phyloP scores from a whole-genome alignment of 192 early-diverging fungal genomes.

The Coemansia javaensis region DNA sequence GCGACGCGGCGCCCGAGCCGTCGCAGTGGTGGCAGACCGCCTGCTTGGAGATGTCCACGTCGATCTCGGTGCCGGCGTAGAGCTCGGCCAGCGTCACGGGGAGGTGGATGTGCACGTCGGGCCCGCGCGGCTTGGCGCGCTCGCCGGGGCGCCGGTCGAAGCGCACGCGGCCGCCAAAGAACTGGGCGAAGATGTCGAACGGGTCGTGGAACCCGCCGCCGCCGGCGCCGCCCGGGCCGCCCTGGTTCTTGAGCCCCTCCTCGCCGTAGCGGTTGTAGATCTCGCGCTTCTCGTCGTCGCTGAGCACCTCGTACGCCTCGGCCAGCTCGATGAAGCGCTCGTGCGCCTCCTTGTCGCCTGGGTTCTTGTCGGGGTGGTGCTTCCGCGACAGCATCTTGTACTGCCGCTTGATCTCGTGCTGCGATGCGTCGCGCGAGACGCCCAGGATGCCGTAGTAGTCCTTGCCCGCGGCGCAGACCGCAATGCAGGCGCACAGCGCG shows the following conservation, averaged over 20 bases:
- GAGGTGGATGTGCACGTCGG: slow-evolving; percentile 70
- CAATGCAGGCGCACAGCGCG: slow-evolving; percentile 3
- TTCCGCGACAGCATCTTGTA: slow-evolving; percentile 88
- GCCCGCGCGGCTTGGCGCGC: slow-evolving; percentile 76
- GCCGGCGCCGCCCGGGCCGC: slow-evolving; percentile 47
- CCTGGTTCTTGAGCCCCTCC: slow-evolving; percentile 83
- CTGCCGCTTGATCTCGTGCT: slow-evolving; percentile 87
- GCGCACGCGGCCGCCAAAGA: slow-evolving; percentile 65
- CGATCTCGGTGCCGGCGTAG: slow-evolving; percentile 75
- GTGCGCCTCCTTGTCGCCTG: slow-evolving; percentile 76
- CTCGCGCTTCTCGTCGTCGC: slow-evolving; percentile 83
- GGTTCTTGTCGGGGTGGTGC: slow-evolving; percentile 86
- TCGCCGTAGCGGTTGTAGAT: slow-evolving; percentile 94
- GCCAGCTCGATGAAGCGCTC: slow-evolving; percentile 86
- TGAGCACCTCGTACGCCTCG: slow-evolving; percentile 90
- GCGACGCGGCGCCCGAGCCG: slow-evolving; percentile 82
- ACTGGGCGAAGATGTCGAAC: slow-evolving; percentile 97
- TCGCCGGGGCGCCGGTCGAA: slow-evolving; percentile 53
- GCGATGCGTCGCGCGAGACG: slow-evolving; percentile 70
- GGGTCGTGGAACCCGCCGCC: slow-evolving; percentile 78
- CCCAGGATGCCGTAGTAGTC: slow-evolving; percentile 90
- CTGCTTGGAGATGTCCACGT: slow-evolving; percentile 93
- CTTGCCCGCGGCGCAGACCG: slow-evolving; percentile 25
- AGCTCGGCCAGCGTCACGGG: slow-evolving; percentile 88
- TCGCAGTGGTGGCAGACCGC: slow-evolving; percentile 87